These are phyloP conservation scores for Endocalyx cinctus DNA, from an alignment of 2,329 filamentous ascomycete genomes.

Conservation along the genomic window DNA sequence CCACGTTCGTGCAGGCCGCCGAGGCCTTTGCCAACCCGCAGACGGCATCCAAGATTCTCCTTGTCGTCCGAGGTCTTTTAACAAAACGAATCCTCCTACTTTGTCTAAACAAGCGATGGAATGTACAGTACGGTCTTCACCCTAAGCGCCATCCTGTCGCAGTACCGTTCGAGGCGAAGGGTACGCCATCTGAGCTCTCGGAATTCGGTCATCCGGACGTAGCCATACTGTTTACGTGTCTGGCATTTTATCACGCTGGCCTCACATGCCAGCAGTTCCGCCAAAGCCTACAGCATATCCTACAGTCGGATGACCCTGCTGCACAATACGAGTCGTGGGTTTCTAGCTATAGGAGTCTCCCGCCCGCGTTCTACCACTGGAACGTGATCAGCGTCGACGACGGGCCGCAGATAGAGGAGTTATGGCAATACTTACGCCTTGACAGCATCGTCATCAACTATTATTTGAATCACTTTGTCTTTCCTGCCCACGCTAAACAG, in stretches of 20 bases:
- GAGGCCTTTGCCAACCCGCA: constrained; percentile 28
- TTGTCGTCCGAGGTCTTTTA: constrained; percentile 60
- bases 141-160: constrained; percentile 53
- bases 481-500: constrained; percentile 59
- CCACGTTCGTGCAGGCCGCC: constrained; percentile 11
- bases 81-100: constrained; percentile 55
- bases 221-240: constrained; percentile 58
- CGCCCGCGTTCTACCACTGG: constrained; percentile 42
- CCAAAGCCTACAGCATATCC: constrained; percentile 42
- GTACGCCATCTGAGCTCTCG: constrained; percentile 53
- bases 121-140: constrained; percentile 60
- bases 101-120: constrained; percentile 59
- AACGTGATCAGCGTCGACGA: constrained; percentile 57
- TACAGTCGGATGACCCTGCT: constrained; percentile 51
- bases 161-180: constrained; percentile 64
- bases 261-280: constrained; percentile 43
- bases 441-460: constrained; percentile 51
- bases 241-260: constrained; percentile 64
- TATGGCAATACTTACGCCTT: constrained; percentile 46
- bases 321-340: constrained; percentile 50
- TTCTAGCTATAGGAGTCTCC: constrained; percentile 32
- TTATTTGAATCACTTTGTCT: constrained; percentile 59
- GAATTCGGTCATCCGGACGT: constrained; percentile 68
- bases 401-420: constrained; percentile 37
- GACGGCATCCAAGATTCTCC: constrained; percentile 31